A percentile compares a stretch with the other conserved stretches of the same genome.
Conservation (phyloP, 192 early-diverging fungal genomes). For the Mortierella antarctica region DNA sequence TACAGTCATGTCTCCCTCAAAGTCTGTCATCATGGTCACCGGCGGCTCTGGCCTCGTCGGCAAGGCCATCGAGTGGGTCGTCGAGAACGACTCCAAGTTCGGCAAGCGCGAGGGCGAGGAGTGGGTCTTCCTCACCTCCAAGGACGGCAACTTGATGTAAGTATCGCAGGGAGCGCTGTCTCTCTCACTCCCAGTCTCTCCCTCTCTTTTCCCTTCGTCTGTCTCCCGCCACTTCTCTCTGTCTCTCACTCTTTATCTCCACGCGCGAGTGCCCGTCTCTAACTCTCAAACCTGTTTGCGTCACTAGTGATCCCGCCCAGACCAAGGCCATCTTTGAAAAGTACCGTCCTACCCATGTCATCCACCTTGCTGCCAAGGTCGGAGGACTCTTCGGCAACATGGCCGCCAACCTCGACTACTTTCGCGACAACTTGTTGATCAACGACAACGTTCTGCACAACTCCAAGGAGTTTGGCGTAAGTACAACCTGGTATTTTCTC, state of each 20-base stretch:
- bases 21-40: constrained; percentile 78
- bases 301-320: constrained; percentile 64
- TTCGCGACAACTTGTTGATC: constrained; percentile 80
- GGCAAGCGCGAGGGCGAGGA: constrained; percentile 71
- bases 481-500: constrained; percentile 9
- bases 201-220: background rate
- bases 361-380: constrained; percentile 79
- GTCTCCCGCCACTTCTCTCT: no score
- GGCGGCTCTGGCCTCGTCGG: constrained; percentile 84
- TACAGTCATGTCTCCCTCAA: constrained; percentile 40
- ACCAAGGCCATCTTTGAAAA: constrained; percentile 79
- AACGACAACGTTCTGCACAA: constrained; percentile 81
- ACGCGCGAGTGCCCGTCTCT: background rate
- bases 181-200: background rate
- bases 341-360: constrained; percentile 81
- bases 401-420: constrained; percentile 82
- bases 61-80: constrained; percentile 75
- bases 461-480: constrained; percentile 69
- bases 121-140: constrained; percentile 80
- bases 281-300: background rate
- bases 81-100: constrained; percentile 68
- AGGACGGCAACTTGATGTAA: constrained; percentile 85
- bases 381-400: constrained; percentile 88
- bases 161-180: background rate
- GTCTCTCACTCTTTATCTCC: no score